Evolutionary conservation across 2,329 filamentous ascomycete species (phyloP).

Genomic region (Thermoascus crustaceus): DNA sequence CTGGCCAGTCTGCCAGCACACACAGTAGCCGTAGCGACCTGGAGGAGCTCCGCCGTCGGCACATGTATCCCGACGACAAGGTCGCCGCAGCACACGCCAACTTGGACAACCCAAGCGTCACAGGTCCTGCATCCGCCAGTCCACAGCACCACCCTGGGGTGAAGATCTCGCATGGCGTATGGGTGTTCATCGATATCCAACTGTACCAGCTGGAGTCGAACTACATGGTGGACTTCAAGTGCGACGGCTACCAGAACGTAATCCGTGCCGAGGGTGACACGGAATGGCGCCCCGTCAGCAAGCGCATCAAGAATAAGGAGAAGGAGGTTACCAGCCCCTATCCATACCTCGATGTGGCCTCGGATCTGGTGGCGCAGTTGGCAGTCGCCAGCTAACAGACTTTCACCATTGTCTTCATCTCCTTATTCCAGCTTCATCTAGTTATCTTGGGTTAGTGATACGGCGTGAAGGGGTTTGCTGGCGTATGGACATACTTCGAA

Average conservation of each 20-base stretch:
- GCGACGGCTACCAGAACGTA: slow-evolving; percentile 90
- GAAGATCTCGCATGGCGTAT: slow-evolving; percentile 59
- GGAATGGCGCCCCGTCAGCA: slow-evolving; percentile 43
- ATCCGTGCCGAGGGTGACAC: slow-evolving; percentile 43
- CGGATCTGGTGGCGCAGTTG: slow-evolving; percentile 84
- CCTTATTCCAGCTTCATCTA: too few species aligned
- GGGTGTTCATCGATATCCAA: slow-evolving; percentile 91
- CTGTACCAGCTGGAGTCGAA: slow-evolving; percentile 88
- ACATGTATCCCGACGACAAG: slow-evolving; percentile 20
- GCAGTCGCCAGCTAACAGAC: slow-evolving; percentile 72
- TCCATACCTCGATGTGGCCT: slow-evolving; percentile 90
- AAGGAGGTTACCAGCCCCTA: slow-evolving; percentile 95
- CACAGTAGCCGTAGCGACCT: slow-evolving; percentile 35
- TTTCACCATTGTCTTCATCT: too few species aligned
- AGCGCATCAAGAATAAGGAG: slow-evolving; percentile 58
- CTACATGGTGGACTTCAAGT: slow-evolving; percentile 97
- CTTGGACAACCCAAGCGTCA: slow-evolving; percentile 24
- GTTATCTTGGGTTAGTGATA: too few species aligned
- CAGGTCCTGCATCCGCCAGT: slow-evolving; percentile 31
- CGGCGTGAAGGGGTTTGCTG: too few species aligned
- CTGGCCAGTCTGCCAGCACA: slow-evolving; percentile 33
- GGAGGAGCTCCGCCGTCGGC: slow-evolving; percentile 32
- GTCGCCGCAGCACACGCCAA: slow-evolving; percentile 21
- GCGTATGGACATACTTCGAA: too few species aligned
- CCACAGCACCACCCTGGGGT: slow-evolving; percentile 27